These are phyloP conservation scores for Ophiocytium majus DNA, from an alignment of 352 stramenopile species.

Conservation along the genomic window DNA sequence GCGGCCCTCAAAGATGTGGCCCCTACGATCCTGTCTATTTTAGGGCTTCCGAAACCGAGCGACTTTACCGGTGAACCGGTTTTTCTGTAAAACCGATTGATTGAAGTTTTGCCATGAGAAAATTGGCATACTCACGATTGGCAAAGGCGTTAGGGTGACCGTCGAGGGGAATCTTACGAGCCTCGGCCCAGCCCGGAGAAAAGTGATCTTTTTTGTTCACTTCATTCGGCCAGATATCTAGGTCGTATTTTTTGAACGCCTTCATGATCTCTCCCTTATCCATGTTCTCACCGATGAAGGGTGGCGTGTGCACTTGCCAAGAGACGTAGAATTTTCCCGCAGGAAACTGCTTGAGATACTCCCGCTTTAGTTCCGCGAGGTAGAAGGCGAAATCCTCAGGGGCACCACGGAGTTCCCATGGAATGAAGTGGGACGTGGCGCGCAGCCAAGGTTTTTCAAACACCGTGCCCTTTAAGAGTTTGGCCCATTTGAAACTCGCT, in stretches of 20 bases:
- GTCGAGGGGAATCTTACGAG: background rate
- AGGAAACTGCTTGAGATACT: slow-evolving; percentile 1
- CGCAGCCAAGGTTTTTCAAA: background rate
- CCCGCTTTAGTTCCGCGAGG: background rate
- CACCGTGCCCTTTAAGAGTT: background rate
- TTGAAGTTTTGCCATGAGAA: background rate
- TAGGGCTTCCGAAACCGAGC: background rate
- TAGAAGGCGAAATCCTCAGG: background rate
- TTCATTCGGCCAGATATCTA: background rate
- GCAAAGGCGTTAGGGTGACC: background rate
- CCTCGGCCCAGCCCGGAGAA: background rate
- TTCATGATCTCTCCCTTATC: background rate
- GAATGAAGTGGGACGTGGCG: background rate
- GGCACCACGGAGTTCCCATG: background rate
- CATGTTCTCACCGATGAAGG: background rate
- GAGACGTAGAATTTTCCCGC: background rate
- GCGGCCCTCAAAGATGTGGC: slow-evolving; percentile 5
- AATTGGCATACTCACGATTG: background rate
- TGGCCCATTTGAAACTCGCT: background rate
- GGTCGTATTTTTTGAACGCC: background rate
- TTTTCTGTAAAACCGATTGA: background rate
- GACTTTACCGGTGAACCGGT: slow-evolving; percentile 8
- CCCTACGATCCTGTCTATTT: background rate
- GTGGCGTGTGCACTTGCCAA: background rate
- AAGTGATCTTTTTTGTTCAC: background rate